Percentiles rank a stretch among this genome's conserved stretches.
These are phyloP conservation scores for Pterocarpus macrocarpus DNA, from an alignment of 306 rosid genomes.

Conservation along the genomic window DNA sequence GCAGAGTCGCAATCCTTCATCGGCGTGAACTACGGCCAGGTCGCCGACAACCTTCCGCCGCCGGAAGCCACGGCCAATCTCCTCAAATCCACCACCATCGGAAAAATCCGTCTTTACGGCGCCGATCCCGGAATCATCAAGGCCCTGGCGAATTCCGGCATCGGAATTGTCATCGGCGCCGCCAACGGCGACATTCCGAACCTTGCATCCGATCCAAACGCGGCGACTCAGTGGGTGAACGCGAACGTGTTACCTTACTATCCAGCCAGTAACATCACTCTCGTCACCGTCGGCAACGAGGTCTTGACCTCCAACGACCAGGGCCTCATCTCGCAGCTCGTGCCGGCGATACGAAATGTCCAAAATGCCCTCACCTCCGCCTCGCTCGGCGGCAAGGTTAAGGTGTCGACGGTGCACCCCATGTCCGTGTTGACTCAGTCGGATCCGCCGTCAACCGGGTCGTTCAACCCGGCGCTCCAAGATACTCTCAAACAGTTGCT, in stretches of 20 bases:
- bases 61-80: conserved; percentile 62
- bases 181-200: conserved; percentile 72
- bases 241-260: conserved; percentile 74
- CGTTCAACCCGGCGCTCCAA: conserved; percentile 58
- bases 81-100: conserved; percentile 73
- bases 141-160: conserved; percentile 72
- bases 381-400: conserved; percentile 67
- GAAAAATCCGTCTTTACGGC: conserved; percentile 71
- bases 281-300: conserved; percentile 88
- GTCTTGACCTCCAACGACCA: conserved; percentile 65
- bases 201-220: conserved; percentile 72
- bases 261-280: conserved; percentile 71
- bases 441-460: conserved; percentile 88
- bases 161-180: conserved; percentile 69
- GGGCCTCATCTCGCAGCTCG: conserved; percentile 63
- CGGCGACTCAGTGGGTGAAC: conserved; percentile 75
- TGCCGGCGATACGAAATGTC: conserved; percentile 85
- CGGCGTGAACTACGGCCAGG: conserved; percentile 89
- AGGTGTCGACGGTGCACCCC: conserved; percentile 85
- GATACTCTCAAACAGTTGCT: conserved; percentile 57
- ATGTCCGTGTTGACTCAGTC: conserved; percentile 81
- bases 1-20: conserved; percentile 85
- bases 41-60: conserved; percentile 80
- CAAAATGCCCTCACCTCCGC: conserved; percentile 70
- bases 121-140: conserved; percentile 73